These are phyloP conservation scores for Chytriomyces hyalinus DNA, from an alignment of 192 early-diverging fungal species.

Conservation along the genomic window DNA sequence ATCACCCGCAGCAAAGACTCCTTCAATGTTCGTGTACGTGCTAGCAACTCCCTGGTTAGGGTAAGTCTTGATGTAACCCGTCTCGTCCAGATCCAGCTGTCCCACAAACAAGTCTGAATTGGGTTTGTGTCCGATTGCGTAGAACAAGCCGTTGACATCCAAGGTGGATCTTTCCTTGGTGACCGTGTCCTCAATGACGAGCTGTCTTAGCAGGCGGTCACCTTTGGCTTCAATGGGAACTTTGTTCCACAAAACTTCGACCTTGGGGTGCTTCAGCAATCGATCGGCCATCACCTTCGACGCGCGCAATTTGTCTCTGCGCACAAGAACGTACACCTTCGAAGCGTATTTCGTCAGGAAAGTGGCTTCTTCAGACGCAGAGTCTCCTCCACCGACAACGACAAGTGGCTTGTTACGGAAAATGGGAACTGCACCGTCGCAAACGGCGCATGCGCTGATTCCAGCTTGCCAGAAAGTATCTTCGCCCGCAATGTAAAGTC, in stretches of 20 bases:
- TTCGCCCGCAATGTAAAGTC: slow-evolving; percentile 84
- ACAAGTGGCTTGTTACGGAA: slow-evolving; percentile 95
- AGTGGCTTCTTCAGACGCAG: slow-evolving; percentile 87
- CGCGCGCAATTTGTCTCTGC: slow-evolving; percentile 94
- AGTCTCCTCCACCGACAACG: slow-evolving; percentile 85
- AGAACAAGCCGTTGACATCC: slow-evolving; percentile 90
- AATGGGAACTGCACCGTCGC: slow-evolving; percentile 97
- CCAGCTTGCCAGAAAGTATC: slow-evolving; percentile 97
- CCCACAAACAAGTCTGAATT: slow-evolving; percentile 50
- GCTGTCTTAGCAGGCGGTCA: slow-evolving; percentile 75
- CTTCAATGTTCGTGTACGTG: slow-evolving; percentile 79
- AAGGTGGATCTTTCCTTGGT: slow-evolving; percentile 70
- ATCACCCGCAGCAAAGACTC: slow-evolving; percentile 98
- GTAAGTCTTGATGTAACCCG: slow-evolving; percentile 85
- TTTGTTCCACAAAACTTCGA: slow-evolving; percentile 91
- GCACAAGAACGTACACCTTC: slow-evolving; percentile 91
- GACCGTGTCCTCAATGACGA: slow-evolving; percentile 81
- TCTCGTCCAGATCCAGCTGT: slow-evolving; percentile 81
- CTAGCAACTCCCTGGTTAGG: slow-evolving; percentile 70
- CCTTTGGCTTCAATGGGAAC: slow-evolving; percentile 86
- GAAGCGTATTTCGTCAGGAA: slow-evolving; percentile 97
- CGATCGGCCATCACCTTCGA: slow-evolving; percentile 97
- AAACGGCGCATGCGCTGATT: slow-evolving; percentile 98
- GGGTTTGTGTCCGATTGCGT: slow-evolving; percentile 96
- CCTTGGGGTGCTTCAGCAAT: slow-evolving; percentile 82